Evolutionary conservation across 2,329 filamentous ascomycete genomes (phyloP).

Genomic region (Fusarium setosum): DNA sequence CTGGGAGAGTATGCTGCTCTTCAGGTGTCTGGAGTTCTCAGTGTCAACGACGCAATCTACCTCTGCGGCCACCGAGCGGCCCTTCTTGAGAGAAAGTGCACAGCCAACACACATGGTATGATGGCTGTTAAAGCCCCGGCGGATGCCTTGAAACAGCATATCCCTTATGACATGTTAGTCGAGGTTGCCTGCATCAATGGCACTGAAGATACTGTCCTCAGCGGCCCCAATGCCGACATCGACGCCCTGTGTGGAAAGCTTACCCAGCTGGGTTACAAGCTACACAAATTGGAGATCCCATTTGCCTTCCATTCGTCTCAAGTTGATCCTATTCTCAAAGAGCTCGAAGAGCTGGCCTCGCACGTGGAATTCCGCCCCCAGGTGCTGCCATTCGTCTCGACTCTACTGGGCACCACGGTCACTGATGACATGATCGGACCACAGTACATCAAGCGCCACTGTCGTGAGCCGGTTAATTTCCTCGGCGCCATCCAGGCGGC

Average conservation of each 20-base stretch:
- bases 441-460: conserved; percentile 46
- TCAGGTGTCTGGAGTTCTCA: conserved; percentile 71
- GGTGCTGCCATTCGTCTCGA: conserved; percentile 4
- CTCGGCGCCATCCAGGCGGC: background rate
- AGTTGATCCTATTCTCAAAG: conserved; percentile 55
- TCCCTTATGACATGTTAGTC: conserved; percentile 40
- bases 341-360: conserved; percentile 51
- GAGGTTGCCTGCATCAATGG: conserved; percentile 70
- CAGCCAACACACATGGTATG: conserved; percentile 45
- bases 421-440: background rate
- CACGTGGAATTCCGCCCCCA: background rate
- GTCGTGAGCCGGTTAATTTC: conserved; percentile 1
- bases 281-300: conserved; percentile 40
- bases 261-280: conserved; percentile 25
- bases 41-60: conserved; percentile 68
- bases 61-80: conserved; percentile 54
- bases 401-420: background rate
- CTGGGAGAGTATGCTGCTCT: conserved; percentile 54
- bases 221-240: conserved; percentile 17
- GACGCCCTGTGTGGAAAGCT: background rate
- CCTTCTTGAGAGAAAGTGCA: background rate
- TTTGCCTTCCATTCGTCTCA: conserved; percentile 51
- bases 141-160: background rate
- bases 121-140: conserved; percentile 44
- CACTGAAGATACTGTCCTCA: conserved; percentile 66